Conservation (phyloP, 306 rosid genomes). For the Prunus kanzakura region DNA sequence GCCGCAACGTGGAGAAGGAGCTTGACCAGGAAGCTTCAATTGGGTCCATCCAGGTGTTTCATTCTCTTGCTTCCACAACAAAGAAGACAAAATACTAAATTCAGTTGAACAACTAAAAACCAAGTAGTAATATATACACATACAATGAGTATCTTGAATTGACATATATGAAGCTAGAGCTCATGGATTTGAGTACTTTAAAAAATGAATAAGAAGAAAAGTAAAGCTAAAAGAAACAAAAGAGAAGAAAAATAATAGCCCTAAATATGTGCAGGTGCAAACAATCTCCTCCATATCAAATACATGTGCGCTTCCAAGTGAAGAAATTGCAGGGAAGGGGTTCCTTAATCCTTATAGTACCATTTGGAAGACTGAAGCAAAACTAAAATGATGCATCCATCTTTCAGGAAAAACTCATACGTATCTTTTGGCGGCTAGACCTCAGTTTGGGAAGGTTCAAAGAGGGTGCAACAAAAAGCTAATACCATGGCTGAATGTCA, state of each 20-base stretch:
- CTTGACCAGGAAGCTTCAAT: slow-evolving; percentile 97
- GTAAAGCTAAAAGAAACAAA: neutral
- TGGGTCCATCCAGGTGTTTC: slow-evolving; percentile 98
- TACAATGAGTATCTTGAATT: neutral
- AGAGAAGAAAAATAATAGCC: neutral
- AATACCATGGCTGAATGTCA: neutral
- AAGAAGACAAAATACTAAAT: slow-evolving; percentile 31
- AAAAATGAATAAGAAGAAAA: neutral
- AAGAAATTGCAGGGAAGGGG: neutral
- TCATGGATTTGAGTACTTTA: neutral
- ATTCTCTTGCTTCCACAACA: slow-evolving; percentile 85
- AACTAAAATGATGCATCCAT: neutral
- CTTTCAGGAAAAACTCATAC: no score
- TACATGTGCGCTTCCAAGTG: neutral
- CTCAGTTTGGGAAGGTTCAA: neutral
- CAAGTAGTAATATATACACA: neutral
- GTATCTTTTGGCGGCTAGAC: neutral
- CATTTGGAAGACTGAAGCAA: neutral
- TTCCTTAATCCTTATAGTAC: neutral
- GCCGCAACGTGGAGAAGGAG: slow-evolving; percentile 92
- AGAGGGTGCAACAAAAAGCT: neutral
- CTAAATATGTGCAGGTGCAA: neutral
- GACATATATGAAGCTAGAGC: neutral
- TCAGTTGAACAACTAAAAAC: slow-evolving; percentile 14
- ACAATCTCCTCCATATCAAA: neutral